Base-by-base conservation (phyloP, 2,329 filamentous ascomycete species). In the Sclerotinia subarctica region DNA sequence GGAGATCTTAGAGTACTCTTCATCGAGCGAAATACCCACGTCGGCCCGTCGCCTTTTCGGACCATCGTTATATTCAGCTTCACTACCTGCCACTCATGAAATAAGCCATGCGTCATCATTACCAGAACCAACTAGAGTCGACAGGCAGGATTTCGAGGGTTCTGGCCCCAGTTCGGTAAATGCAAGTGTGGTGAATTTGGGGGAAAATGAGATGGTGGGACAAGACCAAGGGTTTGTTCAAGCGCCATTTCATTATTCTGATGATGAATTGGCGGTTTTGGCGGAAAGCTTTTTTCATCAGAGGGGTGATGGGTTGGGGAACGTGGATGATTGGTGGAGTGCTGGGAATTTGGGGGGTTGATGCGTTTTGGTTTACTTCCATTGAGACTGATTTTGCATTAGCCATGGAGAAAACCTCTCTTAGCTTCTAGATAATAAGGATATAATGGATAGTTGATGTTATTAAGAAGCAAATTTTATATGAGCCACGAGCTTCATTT, bases 241-340 rank as follows among this genome's bases (percentile, higher is more conserved):
- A 19, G 44, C 51, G 2, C 29, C 72, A 26, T 69, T 75, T 10
- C 63, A 69, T 4, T 77, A 74, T 57, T 76, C 75, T 1, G 77
- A 81, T 70, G 79, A 82, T 68, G 81, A 82, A 35, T 76, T 81
- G 42, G 81, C 81, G 2, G 82, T 83, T 46, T 73, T 82, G 54
- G 81, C 81, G 5, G 78, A 82, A 58, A 82, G 80, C 69, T 82
- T 82, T 70, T 83, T 83, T 68, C 79, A 81, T 19, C 80, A 81
- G 65, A 79, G 80, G 19, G 72, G 70, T 11, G 72, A 69, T 68
- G 68, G 59, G 21, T n/a, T 57, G 21, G 51, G 56, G 3, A 51
- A 44, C 35, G 32, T 64, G 24, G 68, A 72, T 24, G 72, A 74
- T 65, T 77, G 74, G 75, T 68, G 67, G 67, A 60, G 42, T 66